Evolutionary conservation across 2,329 filamentous ascomycete species (phyloP), one percentile per base, ranked within the genome.

Genomic region (Annulohypoxylon truncatum): DNA sequence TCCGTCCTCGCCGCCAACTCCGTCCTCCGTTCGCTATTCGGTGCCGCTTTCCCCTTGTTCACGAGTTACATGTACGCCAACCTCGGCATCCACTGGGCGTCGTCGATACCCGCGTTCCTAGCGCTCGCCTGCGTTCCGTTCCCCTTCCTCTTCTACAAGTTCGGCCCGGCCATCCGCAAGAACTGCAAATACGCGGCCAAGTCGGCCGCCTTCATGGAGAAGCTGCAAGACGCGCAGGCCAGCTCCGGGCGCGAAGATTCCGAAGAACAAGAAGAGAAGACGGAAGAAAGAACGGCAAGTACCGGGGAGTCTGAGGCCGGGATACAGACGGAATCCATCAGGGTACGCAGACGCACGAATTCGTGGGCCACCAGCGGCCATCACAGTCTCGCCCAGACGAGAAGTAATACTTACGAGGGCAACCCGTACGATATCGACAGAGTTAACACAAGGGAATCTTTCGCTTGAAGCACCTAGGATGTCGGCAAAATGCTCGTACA

Each of bases 131-230:
- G 90, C 77, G 81, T 92, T 9, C 90, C 91, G 0, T 89, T 91
- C 73, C 91, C 92, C 0, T 90, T 91, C 78, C 77, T 94, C 20
- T 92, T 94, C 77, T 91, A 91, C 80, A 88, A 85, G 72, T 92
- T 92, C 76, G 91, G 91, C 29, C 79, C 77, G 9, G n/a, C 64
- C 28, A 90, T 93, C 71, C 84, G 90, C n/a, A 79, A 83, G 74
- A 85, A 82, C 73, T 92, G 90, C 83, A 88, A 89, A 79, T 93
- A 85, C 74, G 87, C 90, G 5, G 84, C 86, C 3, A 84, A 92
- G 77, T 86, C 90, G 4, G 88, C 89, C 13, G 83, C 80, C 2
- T 85, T 91, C 66, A 83, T 92, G 78, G 77, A 78, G 53, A 79
- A 79, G 64, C 71, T 77, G 60, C 72, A 76, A 22, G 72, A 75